These are phyloP conservation scores for Mortierella sp. DNA, from an alignment of 371 early-diverging fungal genomes.

Conservation along the genomic window DNA sequence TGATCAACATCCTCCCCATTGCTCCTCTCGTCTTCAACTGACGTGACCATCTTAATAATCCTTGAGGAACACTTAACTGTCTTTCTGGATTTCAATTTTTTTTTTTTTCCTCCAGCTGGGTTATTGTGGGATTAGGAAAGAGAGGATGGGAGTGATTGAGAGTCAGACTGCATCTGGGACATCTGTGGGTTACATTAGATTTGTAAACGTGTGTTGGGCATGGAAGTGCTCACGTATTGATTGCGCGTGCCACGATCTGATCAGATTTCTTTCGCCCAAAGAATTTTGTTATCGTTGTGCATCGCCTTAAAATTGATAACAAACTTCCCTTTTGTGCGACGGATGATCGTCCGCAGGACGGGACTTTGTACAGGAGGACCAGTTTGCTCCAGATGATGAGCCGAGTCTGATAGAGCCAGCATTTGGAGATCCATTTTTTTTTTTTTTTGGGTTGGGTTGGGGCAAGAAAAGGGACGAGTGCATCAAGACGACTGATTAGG, in stretches of 20 bases:
- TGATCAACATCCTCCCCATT: slow-evolving; percentile 14
- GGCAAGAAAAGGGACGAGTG: not conserved
- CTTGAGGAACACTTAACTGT: not conserved
- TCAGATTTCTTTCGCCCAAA: too few species aligned
- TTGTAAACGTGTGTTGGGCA: not conserved
- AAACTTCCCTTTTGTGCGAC: too few species aligned
- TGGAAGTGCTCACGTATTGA: not conserved
- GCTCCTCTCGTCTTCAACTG: slow-evolving; percentile 2
- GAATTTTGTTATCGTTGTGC: too few species aligned
- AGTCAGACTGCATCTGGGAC: too few species aligned
- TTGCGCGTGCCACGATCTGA: too few species aligned
- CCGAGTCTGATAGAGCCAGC: not conserved
- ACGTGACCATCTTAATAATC: slow-evolving; percentile 22
- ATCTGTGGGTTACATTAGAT: not conserved
- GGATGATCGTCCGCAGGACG: too few species aligned
- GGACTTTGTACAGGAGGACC: not conserved
- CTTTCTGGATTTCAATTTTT: slow-evolving; percentile 13
- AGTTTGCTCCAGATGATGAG: not conserved
- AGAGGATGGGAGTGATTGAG: not conserved
- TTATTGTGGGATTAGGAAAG: not conserved
- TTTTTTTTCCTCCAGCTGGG: not conserved
- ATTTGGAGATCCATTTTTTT: slow-evolving; percentile 1
- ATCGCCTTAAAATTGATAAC: too few species aligned
- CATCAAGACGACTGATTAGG: slow-evolving; percentile 29
- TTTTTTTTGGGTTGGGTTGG: slow-evolving; percentile 12